A percentile compares a stretch with the other conserved stretches of the same genome.
Evolutionary conservation across 2,329 filamentous ascomycete genomes (phyloP).

Genomic region (Hypoxylon sp.): DNA sequence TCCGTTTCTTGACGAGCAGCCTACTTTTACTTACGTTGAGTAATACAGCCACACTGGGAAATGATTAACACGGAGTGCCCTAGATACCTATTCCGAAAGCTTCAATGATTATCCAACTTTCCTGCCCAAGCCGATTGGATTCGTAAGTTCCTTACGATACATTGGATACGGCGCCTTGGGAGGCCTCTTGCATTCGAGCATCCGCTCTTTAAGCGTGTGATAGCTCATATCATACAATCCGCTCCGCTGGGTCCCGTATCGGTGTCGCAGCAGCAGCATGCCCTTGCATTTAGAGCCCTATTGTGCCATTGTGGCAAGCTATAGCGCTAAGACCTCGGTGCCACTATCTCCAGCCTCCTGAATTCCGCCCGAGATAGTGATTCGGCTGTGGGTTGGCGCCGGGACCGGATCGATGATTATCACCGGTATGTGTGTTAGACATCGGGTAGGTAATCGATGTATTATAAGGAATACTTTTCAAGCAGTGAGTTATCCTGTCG

Average conservation of each 20-base stretch:
- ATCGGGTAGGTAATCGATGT: not conserved
- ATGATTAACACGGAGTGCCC: slow-evolving; percentile 27
- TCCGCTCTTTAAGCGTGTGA: slow-evolving; percentile 1
- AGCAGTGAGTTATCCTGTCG: not conserved
- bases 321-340: slow-evolving; percentile 6
- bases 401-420: not conserved
- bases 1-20: slow-evolving; percentile 11
- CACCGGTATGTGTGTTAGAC: no score
- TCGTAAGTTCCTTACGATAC: slow-evolving; percentile 15
- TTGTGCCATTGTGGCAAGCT: slow-evolving; percentile 27
- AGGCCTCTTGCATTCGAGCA: slow-evolving; percentile 18
- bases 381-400: not conserved
- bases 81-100: not conserved
- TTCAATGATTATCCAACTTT: slow-evolving; percentile 18
- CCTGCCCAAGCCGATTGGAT: slow-evolving; percentile 23
- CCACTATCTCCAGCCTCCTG: not conserved
- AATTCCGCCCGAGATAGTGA: not conserved
- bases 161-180: slow-evolving; percentile 8
- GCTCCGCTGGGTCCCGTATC: slow-evolving; percentile 5
- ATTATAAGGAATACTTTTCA: not conserved
- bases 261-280: slow-evolving; percentile 5
- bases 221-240: slow-evolving; percentile 10
- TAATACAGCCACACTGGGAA: slow-evolving; percentile 16
- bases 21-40: slow-evolving; percentile 24
- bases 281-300: slow-evolving; percentile 7